phyloP scores from a whole-genome alignment of 2,329 filamentous ascomycete genomes.

The Parascedosporium putredinis region DNA sequence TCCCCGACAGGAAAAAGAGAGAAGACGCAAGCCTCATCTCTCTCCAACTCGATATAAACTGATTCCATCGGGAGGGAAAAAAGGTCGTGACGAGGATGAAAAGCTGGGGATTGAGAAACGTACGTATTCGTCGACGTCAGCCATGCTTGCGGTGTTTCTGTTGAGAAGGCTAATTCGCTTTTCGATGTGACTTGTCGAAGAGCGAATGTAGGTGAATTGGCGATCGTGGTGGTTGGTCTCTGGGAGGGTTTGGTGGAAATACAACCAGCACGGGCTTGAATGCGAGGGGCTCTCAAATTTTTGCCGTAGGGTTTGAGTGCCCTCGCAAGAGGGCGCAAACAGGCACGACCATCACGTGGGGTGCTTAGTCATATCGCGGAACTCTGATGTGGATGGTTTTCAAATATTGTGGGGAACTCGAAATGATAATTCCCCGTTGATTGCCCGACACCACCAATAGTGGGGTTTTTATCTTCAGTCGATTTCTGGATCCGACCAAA shows the following conservation, averaged over 20 bases:
- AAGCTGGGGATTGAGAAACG: constrained; percentile 28
- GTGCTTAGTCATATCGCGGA: constrained; percentile 1
- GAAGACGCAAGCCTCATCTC: too few species aligned
- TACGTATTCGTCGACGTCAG: constrained; percentile 74
- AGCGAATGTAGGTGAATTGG: constrained; percentile 24
- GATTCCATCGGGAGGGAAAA: neutral
- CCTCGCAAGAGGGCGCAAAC: constrained; percentile 19
- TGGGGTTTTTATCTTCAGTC: neutral
- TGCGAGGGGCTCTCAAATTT: constrained; percentile 23
- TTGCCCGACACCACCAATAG: neutral
- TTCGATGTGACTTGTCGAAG: constrained; percentile 31
- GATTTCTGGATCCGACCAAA: neutral
- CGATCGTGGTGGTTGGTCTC: constrained; percentile 9
- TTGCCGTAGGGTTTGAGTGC: constrained; percentile 29
- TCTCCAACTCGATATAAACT: neutral
- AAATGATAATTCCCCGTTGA: neutral
- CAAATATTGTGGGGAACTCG: neutral
- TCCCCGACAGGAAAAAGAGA: too few species aligned
- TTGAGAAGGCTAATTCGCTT: constrained; percentile 26
- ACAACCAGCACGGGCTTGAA: constrained; percentile 11
- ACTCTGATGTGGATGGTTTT: too few species aligned
- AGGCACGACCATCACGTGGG: constrained; percentile 1
- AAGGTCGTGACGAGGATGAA: neutral
- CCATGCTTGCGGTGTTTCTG: constrained; percentile 56
- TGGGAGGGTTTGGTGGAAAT: constrained; percentile 22